A percentile compares a stretch with the other conserved stretches of the same genome.
phyloP scores from a whole-genome alignment of 352 stramenopile species.

The Hyaloperonospora brassicae region DNA sequence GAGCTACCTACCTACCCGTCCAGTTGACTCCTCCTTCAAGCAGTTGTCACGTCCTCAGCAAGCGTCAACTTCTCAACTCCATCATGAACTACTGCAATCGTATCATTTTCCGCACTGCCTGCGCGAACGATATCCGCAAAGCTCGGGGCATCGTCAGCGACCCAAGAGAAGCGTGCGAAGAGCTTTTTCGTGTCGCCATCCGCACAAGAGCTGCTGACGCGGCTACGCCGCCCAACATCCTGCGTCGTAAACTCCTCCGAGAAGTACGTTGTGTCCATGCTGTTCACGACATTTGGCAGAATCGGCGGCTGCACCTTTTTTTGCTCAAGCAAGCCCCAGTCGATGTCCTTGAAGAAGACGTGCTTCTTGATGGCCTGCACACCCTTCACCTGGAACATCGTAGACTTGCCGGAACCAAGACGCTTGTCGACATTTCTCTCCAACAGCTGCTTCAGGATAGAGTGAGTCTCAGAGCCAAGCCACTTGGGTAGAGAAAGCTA shows the following conservation, averaged over 20 bases:
- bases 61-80: constrained; percentile 19
- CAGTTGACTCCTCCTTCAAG: too few relatives aligned
- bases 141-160: constrained; percentile 47
- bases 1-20: too few relatives aligned
- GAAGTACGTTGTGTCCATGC: constrained; percentile 91
- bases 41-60: neutral
- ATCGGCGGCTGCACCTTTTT: constrained; percentile 89
- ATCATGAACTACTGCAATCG: constrained; percentile 6
- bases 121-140: constrained; percentile 46
- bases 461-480: constrained; percentile 83
- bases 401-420: constrained; percentile 89
- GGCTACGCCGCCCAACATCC: constrained; percentile 47
- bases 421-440: constrained; percentile 94
- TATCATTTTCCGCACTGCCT: constrained; percentile 8
- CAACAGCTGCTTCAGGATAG: constrained; percentile 93
- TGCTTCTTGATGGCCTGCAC: constrained; percentile 89
- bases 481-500: constrained; percentile 70
- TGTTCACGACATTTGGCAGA: constrained; percentile 78
- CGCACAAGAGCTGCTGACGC: constrained; percentile 22
- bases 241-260: constrained; percentile 86
- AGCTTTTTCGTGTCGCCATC: constrained; percentile 40
- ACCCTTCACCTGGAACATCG: constrained; percentile 83
- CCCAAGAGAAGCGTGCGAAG: constrained; percentile 70
- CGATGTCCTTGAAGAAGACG: constrained; percentile 89
- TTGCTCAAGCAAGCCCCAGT: constrained; percentile 90